Evolutionary conservation across 805 yeast species (phyloP), one percentile per base, ranked within the genome.

Genomic region (Kazachstania taianensis): DNA sequence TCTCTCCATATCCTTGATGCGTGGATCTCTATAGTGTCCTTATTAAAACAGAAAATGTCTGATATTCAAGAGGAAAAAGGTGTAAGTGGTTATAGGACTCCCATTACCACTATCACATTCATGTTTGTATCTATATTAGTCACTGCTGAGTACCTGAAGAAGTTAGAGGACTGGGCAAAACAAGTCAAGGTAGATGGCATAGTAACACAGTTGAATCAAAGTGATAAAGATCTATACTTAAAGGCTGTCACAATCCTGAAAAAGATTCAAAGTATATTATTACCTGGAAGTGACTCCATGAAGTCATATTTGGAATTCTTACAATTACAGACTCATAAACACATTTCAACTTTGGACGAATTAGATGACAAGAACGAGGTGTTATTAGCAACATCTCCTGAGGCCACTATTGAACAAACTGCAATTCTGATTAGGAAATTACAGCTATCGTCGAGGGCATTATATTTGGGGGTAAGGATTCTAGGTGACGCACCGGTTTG

Each of bases 401-500:
- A 62, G 33, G 52, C 65, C 8, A 65, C 66, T 33, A 45, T 58
- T n/a, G 52, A 58, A 17, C 67, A 61, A 43, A 70, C 72, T 1
- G 61, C 72, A 15, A 63, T 66, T 7, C 65, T 72, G 16, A 70
- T 77, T 31, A 55, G 61, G 28, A 62, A 62, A 33, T 72, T 73
- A 10, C 63, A 70, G 51, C 62, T 73, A 35, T 72, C 78, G 14
- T 64, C 70, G 34, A 70, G 76, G 50, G 67, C 78, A 15, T 57
- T 81, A 28, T 76, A 78, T 38, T 57, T 81, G 26, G 94, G 92
- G 28, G 81, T 81, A 9, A 63, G 85, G 46, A 78, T 81, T 20
- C 63, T 81, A 35, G 85, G 86, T 4, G 92, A 81, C 62, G 87
- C 87, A 0, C 92, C 92, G 12, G 79, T 81, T 18, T 81, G 94